phyloP scores from a whole-genome alignment of 768 basidiomycete genomes.

The Collybia sordida region DNA sequence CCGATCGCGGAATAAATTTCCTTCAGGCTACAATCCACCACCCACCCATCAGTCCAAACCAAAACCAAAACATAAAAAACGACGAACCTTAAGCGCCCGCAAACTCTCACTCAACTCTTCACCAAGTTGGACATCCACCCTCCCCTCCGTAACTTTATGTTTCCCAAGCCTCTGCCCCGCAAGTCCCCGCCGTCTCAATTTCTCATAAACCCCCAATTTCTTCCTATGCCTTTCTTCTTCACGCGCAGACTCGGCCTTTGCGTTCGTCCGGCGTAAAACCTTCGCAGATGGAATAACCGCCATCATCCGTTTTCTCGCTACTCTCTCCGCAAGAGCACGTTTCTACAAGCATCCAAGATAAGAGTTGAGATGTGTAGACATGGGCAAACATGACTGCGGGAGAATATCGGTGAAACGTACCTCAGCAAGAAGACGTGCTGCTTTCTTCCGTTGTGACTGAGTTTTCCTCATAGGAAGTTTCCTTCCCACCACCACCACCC shows the following conservation, averaged over 20 bases:
- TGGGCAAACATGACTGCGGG: too few species aligned
- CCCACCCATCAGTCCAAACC: constrained; percentile 1
- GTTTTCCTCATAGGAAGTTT: constrained; percentile 43
- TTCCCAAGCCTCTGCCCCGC: constrained; percentile 79
- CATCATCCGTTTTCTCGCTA: constrained; percentile 58
- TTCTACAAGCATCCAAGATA: constrained; percentile 42
- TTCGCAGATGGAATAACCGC: constrained; percentile 59
- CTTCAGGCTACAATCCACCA: constrained; percentile 71
- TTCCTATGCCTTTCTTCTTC: constrained; percentile 43
- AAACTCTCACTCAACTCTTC: constrained; percentile 88
- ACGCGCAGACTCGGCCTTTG: constrained; percentile 33
- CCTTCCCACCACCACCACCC: constrained; percentile 32
- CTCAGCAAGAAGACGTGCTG: constrained; percentile 61
- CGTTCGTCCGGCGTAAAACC: constrained; percentile 42
- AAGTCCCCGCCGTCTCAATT: constrained; percentile 57
- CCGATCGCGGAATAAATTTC: constrained; percentile 88
- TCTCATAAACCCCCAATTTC: constrained; percentile 43
- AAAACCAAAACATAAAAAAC: not conserved
- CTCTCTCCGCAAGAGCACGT: constrained; percentile 59
- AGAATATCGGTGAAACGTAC: constrained; percentile 35
- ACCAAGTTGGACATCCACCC: constrained; percentile 84
- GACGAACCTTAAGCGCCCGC: constrained; percentile 74
- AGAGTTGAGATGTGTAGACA: not conserved
- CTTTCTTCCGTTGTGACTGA: constrained; percentile 62
- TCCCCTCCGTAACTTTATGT: constrained; percentile 66